Evolutionary conservation across 2,329 filamentous ascomycete genomes (phyloP), one percentile per base, ranked within the genome.

Genomic region (Kalaharituber pfeilii): DNA sequence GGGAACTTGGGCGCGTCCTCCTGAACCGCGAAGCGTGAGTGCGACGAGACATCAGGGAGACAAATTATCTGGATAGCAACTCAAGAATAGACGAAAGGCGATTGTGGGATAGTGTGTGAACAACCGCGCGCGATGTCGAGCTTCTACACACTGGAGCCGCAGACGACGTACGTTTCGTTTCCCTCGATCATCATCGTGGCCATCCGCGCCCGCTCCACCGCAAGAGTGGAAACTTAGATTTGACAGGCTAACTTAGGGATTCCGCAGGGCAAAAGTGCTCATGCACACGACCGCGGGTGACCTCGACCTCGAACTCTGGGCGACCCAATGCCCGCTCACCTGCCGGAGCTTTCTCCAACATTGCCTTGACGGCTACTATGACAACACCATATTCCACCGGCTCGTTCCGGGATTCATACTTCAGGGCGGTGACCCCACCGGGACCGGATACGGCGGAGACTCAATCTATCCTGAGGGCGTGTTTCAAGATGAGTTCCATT

Each of bases 261-360:
- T 15, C 18, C 49, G n/a, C 44, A 64, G 62, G 55, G 91, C 84
- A 22, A 94, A 91, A 61, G 86, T 85, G 54, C 81, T 95, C 61
- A 75, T 98, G 42, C 82, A 93, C 69, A 98, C 91, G 8, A 94
- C 86, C 5, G 74, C 82, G 47, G 91, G 91, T 68, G 88, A 94
- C 65, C 76, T 98, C 55, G 81, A 84, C 33, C 77, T 98, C 69
- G 86, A 94, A 69, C 80, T 98, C 55, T 98, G 94, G 73, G 88
- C 88, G 18, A 91, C 91, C 66, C 91, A 98, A 69, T 84, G 86
- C 0, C 91, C 91, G 7, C 75, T 95, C 58, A 84, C 91, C 25
- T 87, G 82, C 66, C 86, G 89, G 62, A 96, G 95, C 72, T 98
- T 98, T 69, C 76, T 98, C 33, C 91, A 98, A 68, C 82, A 88